Percentiles rank a stretch among this genome's conserved stretches.
phyloP scores from a whole-genome alignment of 1,139 yeast genomes.

The Candida labiduridarum region DNA sequence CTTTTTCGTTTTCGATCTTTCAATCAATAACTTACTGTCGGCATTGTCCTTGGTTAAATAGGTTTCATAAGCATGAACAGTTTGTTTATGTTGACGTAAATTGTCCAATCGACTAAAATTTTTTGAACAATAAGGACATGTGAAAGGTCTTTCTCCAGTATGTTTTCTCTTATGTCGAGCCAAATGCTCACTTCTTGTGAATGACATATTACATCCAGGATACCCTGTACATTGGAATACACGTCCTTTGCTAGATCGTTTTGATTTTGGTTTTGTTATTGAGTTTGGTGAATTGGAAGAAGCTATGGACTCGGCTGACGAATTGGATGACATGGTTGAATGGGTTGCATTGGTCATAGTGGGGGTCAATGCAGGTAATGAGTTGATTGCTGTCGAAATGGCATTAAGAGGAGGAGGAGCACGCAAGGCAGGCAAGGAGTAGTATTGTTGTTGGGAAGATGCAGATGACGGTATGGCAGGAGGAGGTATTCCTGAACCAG shows the following conservation, averaged over 20 bases:
- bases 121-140: slow-evolving; percentile 80
- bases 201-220: slow-evolving; percentile 86
- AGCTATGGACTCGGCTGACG: slow-evolving; percentile 10
- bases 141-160: slow-evolving; percentile 93
- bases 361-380: slow-evolving; percentile 13
- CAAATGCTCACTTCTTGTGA: slow-evolving; percentile 85
- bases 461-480: slow-evolving; percentile 4
- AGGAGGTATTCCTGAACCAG: slow-evolving; percentile 3
- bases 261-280: slow-evolving; percentile 21
- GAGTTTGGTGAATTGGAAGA: slow-evolving; percentile 11
- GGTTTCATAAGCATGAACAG: slow-evolving; percentile 83
- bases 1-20: slow-evolving; percentile 12
- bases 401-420: slow-evolving; percentile 12
- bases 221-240: slow-evolving; percentile 86
- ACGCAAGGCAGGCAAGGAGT: slow-evolving; percentile 13
- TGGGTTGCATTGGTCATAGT: slow-evolving; percentile 13
- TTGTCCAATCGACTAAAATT: slow-evolving; percentile 85
- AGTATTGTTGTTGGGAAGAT: slow-evolving; percentile 5
- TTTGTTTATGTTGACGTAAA: slow-evolving; percentile 87
- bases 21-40: slow-evolving; percentile 11
- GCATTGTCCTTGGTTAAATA: slow-evolving; percentile 22
- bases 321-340: slow-evolving; percentile 12
- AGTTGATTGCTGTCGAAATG: slow-evolving; percentile 1
- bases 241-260: slow-evolving; percentile 55
- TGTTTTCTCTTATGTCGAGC: slow-evolving; percentile 93